Base-by-base conservation (phyloP, 768 basidiomycete species). In the Favolaschia claudopus region DNA sequence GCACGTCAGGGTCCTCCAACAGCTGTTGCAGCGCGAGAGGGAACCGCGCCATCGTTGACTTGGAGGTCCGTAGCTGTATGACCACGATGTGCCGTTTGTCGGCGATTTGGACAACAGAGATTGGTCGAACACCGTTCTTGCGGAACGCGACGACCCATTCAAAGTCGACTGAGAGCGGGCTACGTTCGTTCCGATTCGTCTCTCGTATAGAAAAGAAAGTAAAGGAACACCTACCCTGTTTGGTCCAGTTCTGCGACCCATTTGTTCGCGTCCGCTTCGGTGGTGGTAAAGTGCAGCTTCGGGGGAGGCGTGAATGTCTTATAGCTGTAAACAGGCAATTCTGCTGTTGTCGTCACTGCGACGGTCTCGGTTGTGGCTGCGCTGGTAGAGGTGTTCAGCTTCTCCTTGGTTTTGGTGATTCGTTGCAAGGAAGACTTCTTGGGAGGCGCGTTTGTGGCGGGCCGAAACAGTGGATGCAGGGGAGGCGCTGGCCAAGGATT, bases 41-140 rank as follows among this genome's bases (percentile, higher is more conserved):
- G 24, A 62, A 62, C 20, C 60, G 55, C 3, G 31, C 25, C 60
- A 62, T 62, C 8, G 48, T 2, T 1, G 49, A 7, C 4, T 10
- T 15, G 3, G n/a, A 22, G 14, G 29, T 64, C 17, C 53, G 22
- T 17, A 64, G 32, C 17, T 64, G 63, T 19, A 64, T 44, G 4
- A 64, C 49, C 1, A 64, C 1, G 12, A 64, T 60, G 15, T 51
- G 47, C 17, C 33, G 33, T 19, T 56, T 45, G 50, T 64, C 63
- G 15, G 63, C 63, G 25, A 64, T 19, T 28, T 64, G 63, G 12
- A 64, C 49, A n/a, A 64, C 24, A 3, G 58, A 60, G 7, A 64
- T 50, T 17, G 58, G 63, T 7, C 63, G 57, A 1, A 22, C 25
- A 1, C 32, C 54, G 14, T 44, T 39, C n/a, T 53, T 50, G 13